Conservation (phyloP, 768 basidiomycete genomes). For the Mycena kentingensis region DNA sequence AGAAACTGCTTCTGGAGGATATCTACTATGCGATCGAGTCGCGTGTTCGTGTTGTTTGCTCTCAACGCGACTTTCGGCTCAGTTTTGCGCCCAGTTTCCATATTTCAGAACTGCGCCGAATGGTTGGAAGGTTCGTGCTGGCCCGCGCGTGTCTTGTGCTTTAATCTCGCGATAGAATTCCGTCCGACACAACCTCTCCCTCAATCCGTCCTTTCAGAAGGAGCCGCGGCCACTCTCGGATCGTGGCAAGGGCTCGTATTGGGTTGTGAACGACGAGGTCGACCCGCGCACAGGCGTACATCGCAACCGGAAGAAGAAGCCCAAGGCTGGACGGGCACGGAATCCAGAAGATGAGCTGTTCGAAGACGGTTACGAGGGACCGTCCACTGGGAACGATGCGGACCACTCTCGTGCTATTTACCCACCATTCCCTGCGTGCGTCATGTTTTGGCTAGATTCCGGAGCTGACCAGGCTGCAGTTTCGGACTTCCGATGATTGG, state of each 20-base stretch:
- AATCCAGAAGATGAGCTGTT: slow-evolving; percentile 59
- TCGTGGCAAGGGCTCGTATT: slow-evolving; percentile 88
- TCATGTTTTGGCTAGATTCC: no score
- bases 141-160: slow-evolving; percentile 32
- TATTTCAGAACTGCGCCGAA: slow-evolving; percentile 85
- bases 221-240: slow-evolving; percentile 90
- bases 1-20: slow-evolving; percentile 83
- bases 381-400: slow-evolving; percentile 42
- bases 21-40: slow-evolving; percentile 93
- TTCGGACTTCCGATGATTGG: no score
- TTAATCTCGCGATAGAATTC: slow-evolving; percentile 62
- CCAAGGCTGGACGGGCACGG: slow-evolving; percentile 54
- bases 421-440: slow-evolving; percentile 61
- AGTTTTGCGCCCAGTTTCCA: slow-evolving; percentile 61
- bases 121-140: slow-evolving; percentile 82
- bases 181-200: slow-evolving; percentile 85
- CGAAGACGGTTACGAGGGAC: slow-evolving; percentile 36
- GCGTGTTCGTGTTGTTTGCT: slow-evolving; percentile 53
- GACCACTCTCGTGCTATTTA: slow-evolving; percentile 46
- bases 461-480: no score
- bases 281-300: slow-evolving; percentile 89
- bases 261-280: slow-evolving; percentile 90
- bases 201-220: slow-evolving; percentile 91
- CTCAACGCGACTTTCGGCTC: slow-evolving; percentile 9
- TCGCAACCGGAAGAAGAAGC: slow-evolving; percentile 85